Evolutionary conservation across 371 early-diverging fungal species (phyloP), one percentile per base, ranked within the genome.

Genomic region (Quaeritorhiza haematococci): DNA sequence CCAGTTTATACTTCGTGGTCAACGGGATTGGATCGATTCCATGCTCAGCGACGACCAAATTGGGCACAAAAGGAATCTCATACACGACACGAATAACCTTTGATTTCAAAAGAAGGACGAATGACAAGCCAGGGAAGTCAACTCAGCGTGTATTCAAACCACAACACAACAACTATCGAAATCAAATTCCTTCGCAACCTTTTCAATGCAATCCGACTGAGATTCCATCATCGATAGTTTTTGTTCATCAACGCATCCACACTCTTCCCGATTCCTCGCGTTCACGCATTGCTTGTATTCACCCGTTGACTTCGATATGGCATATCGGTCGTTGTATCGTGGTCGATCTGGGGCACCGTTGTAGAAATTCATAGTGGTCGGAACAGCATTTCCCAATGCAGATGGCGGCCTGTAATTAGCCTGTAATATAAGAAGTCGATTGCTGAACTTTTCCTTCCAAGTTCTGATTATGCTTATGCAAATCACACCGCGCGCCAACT

Each of bases 351-450:
- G 69, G 33, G 61, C 63, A 1, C 63, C 58, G 47, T 69, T 65
- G 56, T 69, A 69, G 15, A 69, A 56, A 49, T 62, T 56, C 28
- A 17, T 1, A 7, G 66, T 45, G 2, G 56, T 62, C 4, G 69
- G 69, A 3, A 69, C 52, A 0, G 55, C 49, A 6, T n/a, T 41
- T 1, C 69, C 69, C 7, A 62, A 49, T 17, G 38, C n/a, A 17
- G 66, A 65, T 7, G 69, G 69, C 13, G 69, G 69, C 17, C 69
- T 49, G 30, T 69, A 69, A 33, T 69, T 69, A 17, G 28, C 26
- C 69, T 69, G n/a, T 33, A 17, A 42, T 2, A 3, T 3, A 10
- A 10, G 7, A 2, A 23, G 49, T 33, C 34, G 32, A 41, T 1
- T 46, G 30, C 23, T 26, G 13, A n/a, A n/a, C n/a, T n/a, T n/a